These are phyloP conservation scores for Phragmites australis DNA, from an alignment of 176 grass and related monocot genomes.

Conservation along the genomic window DNA sequence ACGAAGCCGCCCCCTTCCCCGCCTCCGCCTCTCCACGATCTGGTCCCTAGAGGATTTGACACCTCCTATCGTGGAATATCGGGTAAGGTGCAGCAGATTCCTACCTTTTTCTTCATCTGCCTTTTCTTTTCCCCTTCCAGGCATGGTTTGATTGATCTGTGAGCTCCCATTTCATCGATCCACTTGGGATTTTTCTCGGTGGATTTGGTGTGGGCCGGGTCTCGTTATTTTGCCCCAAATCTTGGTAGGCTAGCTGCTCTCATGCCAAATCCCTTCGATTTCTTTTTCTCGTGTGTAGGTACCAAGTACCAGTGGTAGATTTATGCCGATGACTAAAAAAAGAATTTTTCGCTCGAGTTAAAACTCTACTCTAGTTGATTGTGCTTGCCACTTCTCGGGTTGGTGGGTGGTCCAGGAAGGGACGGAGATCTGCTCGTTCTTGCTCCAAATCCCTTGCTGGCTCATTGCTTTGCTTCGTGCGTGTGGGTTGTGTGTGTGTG, in stretches of 20 bases:
- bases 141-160: slow-evolving; percentile 32
- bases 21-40: background rate
- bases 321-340: slow-evolving; percentile 15
- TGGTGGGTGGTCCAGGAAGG: slow-evolving; percentile 33
- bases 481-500: too few species aligned
- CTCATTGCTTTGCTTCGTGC: slow-evolving; percentile 25
- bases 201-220: slow-evolving; percentile 22
- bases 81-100: background rate
- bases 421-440: slow-evolving; percentile 31
- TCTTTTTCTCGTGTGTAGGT: slow-evolving; percentile 11
- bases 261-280: slow-evolving; percentile 39
- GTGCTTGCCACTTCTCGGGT: background rate
- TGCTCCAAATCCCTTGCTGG: background rate
- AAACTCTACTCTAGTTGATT: background rate
- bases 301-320: slow-evolving; percentile 15
- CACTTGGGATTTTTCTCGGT: background rate
- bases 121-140: slow-evolving; percentile 5
- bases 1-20: background rate
- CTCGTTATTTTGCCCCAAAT: slow-evolving; percentile 20
- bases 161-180: background rate
- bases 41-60: background rate
- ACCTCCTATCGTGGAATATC: background rate
- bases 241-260: background rate
- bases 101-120: background rate
- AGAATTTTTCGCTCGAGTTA: background rate